Conservation (phyloP, 148 eudicot genomes). For the Rhododendron vialii region DNA sequence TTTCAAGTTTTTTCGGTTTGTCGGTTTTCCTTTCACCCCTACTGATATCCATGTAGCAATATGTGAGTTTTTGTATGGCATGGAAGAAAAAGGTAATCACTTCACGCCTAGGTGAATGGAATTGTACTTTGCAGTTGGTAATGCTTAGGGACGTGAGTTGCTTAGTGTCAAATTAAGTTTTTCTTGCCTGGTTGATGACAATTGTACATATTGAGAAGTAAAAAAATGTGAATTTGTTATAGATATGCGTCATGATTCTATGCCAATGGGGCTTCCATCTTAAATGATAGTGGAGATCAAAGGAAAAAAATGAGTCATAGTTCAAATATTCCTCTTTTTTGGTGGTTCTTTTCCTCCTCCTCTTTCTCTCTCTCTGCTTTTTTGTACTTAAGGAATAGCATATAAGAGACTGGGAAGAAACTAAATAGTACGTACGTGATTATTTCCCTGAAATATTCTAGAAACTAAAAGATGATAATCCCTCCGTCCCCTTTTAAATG, state of each 20-base stretch:
- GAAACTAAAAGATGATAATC: no score
- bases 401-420: no score
- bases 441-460: no score
- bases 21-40: no score
- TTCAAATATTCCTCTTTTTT: background rate
- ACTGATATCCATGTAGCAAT: background rate
- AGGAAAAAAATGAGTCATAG: background rate
- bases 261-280: background rate
- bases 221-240: background rate
- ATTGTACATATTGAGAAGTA: background rate
- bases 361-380: no score
- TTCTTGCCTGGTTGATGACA: background rate
- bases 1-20: no score
- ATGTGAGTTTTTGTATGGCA: background rate
- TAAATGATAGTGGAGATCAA: background rate
- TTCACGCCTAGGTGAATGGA: background rate
- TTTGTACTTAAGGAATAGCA: no score
- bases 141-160: background rate
- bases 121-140: background rate
- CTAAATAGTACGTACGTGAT: no score
- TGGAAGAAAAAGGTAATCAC: background rate
- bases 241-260: background rate
- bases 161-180: background rate
- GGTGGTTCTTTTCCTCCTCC: background rate
- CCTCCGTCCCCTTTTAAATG: no score